These are phyloP conservation scores for Pedinophyceae sp. DNA, from an alignment of 139 green algal genomes.

Conservation along the genomic window DNA sequence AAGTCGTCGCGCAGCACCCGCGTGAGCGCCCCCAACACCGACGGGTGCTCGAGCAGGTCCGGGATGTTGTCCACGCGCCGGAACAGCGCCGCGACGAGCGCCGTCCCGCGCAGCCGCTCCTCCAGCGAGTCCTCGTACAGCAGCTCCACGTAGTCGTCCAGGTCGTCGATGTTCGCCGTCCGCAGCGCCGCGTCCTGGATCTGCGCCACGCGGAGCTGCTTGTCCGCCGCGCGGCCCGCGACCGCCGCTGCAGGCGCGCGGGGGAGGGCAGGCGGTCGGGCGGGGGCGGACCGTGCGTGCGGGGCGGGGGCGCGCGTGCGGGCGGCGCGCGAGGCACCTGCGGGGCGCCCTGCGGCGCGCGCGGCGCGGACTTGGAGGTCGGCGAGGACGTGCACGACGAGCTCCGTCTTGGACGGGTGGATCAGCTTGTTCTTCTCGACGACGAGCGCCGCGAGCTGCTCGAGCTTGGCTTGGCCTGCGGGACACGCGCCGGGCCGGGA, in stretches of 20 bases:
- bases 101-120: slow-evolving; percentile 36
- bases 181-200: neutral
- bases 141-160: slow-evolving; percentile 23
- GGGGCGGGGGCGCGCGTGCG: neutral
- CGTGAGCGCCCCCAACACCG: slow-evolving; percentile 29
- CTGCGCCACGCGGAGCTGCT: neutral
- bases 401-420: slow-evolving; percentile 35
- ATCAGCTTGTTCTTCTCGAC: slow-evolving; percentile 65
- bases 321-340: no score
- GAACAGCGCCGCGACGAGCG: slow-evolving; percentile 46
- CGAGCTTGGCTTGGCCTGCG: slow-evolving; percentile 26
- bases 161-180: slow-evolving; percentile 3
- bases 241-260: no score
- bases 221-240: no score
- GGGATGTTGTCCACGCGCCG: slow-evolving; percentile 32
- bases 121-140: slow-evolving; percentile 63
- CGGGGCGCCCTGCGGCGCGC: no score
- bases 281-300: neutral
- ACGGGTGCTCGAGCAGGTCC: slow-evolving; percentile 44
- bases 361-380: neutral
- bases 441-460: slow-evolving; percentile 38
- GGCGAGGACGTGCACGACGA: neutral
- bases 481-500: neutral
- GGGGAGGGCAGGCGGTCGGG: neutral
- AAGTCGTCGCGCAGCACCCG: slow-evolving; percentile 59